A percentile compares a stretch with the other conserved stretches of the same genome.
Evolutionary conservation across 164 flowering plant species (phyloP).

Genomic region (Berberis thunbergii): DNA sequence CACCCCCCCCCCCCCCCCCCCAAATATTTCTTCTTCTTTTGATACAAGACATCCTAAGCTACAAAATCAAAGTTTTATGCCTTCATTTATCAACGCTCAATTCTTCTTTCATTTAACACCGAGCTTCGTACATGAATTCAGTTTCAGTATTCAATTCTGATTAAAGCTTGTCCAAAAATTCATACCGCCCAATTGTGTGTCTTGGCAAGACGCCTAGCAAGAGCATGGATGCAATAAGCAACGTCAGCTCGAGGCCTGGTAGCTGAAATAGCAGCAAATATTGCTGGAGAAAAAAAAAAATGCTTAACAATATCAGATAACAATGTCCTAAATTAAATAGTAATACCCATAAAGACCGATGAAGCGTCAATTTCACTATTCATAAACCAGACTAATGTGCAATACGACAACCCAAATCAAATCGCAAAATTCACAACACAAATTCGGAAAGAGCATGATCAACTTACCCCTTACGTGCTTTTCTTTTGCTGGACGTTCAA

Average conservation of each 20-base stretch:
- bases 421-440: neutral
- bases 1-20: too few relatives aligned
- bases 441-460: neutral
- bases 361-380: too few relatives aligned
- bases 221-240: slow-evolving; percentile 92
- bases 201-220: slow-evolving; percentile 73
- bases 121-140: neutral
- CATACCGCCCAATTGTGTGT: slow-evolving; percentile 95
- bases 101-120: neutral
- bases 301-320: neutral
- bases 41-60: too few relatives aligned
- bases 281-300: slow-evolving; percentile 37
- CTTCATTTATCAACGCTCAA: too few relatives aligned
- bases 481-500: slow-evolving; percentile 81
- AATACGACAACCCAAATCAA: too few relatives aligned
- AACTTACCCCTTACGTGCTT: slow-evolving; percentile 61
- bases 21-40: too few relatives aligned
- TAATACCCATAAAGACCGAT: too few relatives aligned
- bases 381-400: too few relatives aligned
- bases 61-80: too few relatives aligned
- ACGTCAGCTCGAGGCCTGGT: slow-evolving; percentile 94
- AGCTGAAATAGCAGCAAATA: slow-evolving; percentile 75
- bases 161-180: neutral
- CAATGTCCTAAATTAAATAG: too few relatives aligned
- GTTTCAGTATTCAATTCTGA: neutral